phyloP scores from a whole-genome alignment of 345 rosid species.

The Hypericum androsaemum region DNA sequence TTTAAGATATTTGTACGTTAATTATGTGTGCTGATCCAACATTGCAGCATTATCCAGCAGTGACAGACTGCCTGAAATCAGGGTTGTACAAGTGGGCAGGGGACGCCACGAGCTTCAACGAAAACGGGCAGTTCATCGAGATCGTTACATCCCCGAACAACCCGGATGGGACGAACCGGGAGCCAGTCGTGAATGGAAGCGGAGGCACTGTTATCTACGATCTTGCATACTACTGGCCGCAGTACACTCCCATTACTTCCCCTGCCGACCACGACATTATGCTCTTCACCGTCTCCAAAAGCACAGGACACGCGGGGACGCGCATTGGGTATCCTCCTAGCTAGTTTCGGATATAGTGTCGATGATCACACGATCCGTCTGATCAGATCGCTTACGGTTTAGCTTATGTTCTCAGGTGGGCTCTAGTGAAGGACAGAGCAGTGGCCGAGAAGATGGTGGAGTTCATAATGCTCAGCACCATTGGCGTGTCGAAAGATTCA shows the following conservation, averaged over 20 bases:
- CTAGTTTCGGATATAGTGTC: neutral
- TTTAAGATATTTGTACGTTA: slow-evolving; percentile 1
- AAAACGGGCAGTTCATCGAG: slow-evolving; percentile 70
- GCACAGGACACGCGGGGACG: slow-evolving; percentile 88
- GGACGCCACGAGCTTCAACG: slow-evolving; percentile 50
- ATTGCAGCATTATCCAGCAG: slow-evolving; percentile 63
- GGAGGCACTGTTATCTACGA: slow-evolving; percentile 74
- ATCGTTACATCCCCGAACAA: slow-evolving; percentile 89
- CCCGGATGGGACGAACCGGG: slow-evolving; percentile 72
- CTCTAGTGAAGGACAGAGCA: slow-evolving; percentile 58
- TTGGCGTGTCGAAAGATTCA: slow-evolving; percentile 87
- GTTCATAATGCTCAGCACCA: slow-evolving; percentile 68
- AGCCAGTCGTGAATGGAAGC: slow-evolving; percentile 52
- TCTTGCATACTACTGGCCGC: slow-evolving; percentile 95
- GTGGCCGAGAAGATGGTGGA: slow-evolving; percentile 70
- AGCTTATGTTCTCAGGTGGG: slow-evolving; percentile 45
- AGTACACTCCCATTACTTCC: slow-evolving; percentile 63
- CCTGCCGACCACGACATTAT: slow-evolving; percentile 68
- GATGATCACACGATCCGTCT: neutral
- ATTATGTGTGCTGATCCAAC: slow-evolving; percentile 10
- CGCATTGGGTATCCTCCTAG: slow-evolving; percentile 74
- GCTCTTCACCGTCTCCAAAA: slow-evolving; percentile 79
- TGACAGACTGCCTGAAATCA: slow-evolving; percentile 74
- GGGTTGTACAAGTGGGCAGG: slow-evolving; percentile 77
- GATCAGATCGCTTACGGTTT: neutral